A percentile compares a stretch with the other conserved stretches of the same genome.
phyloP scores from a whole-genome alignment of 2,329 filamentous ascomycete genomes.

The Sarocladium strictum region DNA sequence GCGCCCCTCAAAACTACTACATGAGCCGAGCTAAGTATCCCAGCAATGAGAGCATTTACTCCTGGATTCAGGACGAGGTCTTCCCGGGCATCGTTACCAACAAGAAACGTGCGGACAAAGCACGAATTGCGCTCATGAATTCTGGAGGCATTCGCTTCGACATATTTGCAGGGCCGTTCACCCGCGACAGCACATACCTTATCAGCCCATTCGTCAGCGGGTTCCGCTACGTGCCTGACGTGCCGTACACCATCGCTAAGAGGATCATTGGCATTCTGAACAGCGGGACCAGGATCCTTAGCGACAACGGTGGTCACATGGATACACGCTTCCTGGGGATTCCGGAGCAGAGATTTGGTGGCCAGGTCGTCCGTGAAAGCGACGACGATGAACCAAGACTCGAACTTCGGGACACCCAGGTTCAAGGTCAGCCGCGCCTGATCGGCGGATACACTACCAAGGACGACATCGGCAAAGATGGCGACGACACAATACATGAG shows the following conservation, averaged over 20 bases:
- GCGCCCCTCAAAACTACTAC: slow-evolving; percentile 75
- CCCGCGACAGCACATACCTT: slow-evolving; percentile 77
- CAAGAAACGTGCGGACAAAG: slow-evolving; percentile 49
- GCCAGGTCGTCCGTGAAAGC: slow-evolving; percentile 6
- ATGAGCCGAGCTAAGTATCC: slow-evolving; percentile 74
- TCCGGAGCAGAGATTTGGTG: slow-evolving; percentile 37
- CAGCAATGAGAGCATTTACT: slow-evolving; percentile 68
- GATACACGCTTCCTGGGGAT: slow-evolving; percentile 42
- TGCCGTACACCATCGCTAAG: slow-evolving; percentile 70
- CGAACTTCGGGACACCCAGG: slow-evolving; percentile 23
- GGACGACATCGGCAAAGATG: slow-evolving; percentile 76
- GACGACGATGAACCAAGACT: slow-evolving; percentile 20
- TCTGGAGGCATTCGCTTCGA: slow-evolving; percentile 92
- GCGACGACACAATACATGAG: slow-evolving; percentile 83
- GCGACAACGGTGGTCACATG: slow-evolving; percentile 20
- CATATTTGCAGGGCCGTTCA: slow-evolving; percentile 88
- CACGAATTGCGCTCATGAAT: slow-evolving; percentile 73
- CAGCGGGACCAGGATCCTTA: slow-evolving; percentile 43
- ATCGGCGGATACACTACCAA: slow-evolving; percentile 76
- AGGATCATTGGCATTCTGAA: slow-evolving; percentile 60
- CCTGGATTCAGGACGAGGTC: slow-evolving; percentile 70
- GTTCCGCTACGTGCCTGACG: slow-evolving; percentile 70
- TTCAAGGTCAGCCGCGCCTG: slow-evolving; percentile 31
- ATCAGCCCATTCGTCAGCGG: slow-evolving; percentile 82
- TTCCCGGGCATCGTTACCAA: slow-evolving; percentile 62